Conservation (phyloP, 352 stramenopile species). For the Pythium dissimile region DNA sequence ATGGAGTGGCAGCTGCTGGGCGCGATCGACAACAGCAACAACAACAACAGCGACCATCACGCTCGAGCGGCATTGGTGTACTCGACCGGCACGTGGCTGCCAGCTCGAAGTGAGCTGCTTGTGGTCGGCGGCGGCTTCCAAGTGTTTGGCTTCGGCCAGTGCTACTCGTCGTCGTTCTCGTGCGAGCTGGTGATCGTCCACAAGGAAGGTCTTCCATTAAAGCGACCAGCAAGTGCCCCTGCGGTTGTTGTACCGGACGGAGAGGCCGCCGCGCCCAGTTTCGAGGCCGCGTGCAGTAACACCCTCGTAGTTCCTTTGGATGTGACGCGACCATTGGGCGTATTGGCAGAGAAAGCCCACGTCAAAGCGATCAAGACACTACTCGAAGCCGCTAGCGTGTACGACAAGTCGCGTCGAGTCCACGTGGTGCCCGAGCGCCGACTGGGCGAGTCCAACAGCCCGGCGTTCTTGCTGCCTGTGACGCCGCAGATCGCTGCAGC, state of each 20-base stretch:
- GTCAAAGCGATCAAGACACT: slow-evolving; percentile 83
- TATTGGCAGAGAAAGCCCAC: slow-evolving; percentile 48
- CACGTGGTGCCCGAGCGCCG: slow-evolving; percentile 32
- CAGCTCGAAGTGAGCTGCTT: slow-evolving; percentile 29
- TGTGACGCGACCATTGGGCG: slow-evolving; percentile 17
- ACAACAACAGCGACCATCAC: slow-evolving; percentile 34
- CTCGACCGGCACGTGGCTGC: slow-evolving; percentile 51
- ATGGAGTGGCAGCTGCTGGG: slow-evolving; percentile 54
- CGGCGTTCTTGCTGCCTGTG: slow-evolving; percentile 68
- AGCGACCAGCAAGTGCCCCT: too few species aligned
- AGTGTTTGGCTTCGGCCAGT: slow-evolving; percentile 81
- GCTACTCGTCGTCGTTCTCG: slow-evolving; percentile 66
- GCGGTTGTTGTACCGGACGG: too few species aligned
- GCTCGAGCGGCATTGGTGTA: slow-evolving; percentile 49
- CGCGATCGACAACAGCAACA: slow-evolving; percentile 20
- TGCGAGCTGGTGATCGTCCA: slow-evolving; percentile 43
- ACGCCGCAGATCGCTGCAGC: slow-evolving; percentile 32
- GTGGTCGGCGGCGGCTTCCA: slow-evolving; percentile 77
- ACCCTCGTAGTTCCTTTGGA: background rate
- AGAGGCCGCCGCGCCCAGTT: too few species aligned
- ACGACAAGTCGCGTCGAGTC: slow-evolving; percentile 80
- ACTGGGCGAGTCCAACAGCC: slow-evolving; percentile 10
- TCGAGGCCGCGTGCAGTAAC: background rate
- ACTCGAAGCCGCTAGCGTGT: slow-evolving; percentile 53
- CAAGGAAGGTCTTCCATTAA: slow-evolving; percentile 18